Base-by-base conservation (phyloP, 2,329 filamentous ascomycete species). In the Waltergamsia citrina region DNA sequence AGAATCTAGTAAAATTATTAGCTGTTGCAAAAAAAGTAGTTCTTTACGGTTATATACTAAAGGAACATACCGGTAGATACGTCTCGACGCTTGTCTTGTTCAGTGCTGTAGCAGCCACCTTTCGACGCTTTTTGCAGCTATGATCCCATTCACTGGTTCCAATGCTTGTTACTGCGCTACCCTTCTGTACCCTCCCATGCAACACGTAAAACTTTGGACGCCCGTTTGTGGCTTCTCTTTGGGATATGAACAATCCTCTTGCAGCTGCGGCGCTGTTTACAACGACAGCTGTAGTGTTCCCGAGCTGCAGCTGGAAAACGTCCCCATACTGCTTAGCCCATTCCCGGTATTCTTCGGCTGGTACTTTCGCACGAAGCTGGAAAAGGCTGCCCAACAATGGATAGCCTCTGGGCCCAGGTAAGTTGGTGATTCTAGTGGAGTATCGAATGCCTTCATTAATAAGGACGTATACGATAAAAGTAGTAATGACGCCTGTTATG, bases 81-180 rank as follows among this genome's bases (percentile, higher is more conserved):
- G 70, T 77, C 44, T 79, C 74, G 6, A 78, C 72, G 1, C 76
- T 73, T 0, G 76, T 74, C 6, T 71, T 65, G 51, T 82, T 82
- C 29, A 82, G 59, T 0, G 77, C 77, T 0, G 76, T 80, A 0
- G 76, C 77, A 1, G 77, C 76, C 4, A 77, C 75, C 59, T 80
- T 81, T 27, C 78, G 65, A 7, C 77, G 62, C 11, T 67, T 63
- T 50, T 81, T 81, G 55, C 74, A 80, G n/a, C 71, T 78, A 33
- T 80, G 77, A 42, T 81, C 75, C 74, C 77, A 81, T 1, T 78
- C 78, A 0, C 74, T 79, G 2, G 77, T 81, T 3, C 78, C 78
- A 34, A 82, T 79, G 10, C 49, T 54, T 1, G 49, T 53, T 5
- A 53, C 51, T 4, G 49, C 41, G 2, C 41, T 43, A 9, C 43